Evolutionary conservation across 768 basidiomycete species (phyloP).

Genomic region (Nidula microcarpa): DNA sequence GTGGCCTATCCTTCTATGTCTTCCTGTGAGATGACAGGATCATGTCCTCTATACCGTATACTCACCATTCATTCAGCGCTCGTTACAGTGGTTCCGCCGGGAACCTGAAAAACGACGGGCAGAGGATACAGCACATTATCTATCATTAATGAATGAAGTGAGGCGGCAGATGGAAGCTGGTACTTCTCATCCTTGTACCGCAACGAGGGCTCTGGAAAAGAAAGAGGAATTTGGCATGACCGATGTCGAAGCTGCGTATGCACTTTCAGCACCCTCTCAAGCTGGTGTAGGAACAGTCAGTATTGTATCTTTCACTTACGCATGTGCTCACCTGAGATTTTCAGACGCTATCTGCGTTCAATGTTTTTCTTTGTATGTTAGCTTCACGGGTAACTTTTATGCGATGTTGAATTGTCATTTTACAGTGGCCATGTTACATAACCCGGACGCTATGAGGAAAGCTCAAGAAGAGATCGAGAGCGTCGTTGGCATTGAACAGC

Average conservation of each 20-base stretch:
- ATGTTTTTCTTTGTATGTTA: constrained; percentile 10
- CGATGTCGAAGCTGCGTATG: constrained; percentile 37
- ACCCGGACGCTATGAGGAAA: constrained; percentile 23
- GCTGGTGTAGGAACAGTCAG: constrained; percentile 25
- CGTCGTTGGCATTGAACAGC: constrained; percentile 21
- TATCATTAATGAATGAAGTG: constrained; percentile 19
- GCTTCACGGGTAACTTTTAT: neutral
- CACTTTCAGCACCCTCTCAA: constrained; percentile 22
- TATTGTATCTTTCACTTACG: neutral
- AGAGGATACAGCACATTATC: constrained; percentile 17
- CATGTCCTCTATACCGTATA: neutral
- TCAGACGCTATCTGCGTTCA: constrained; percentile 10
- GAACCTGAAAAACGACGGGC: constrained; percentile 18
- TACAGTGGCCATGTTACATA: constrained; percentile 26
- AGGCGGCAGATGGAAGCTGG: constrained; percentile 14
- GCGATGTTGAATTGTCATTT: neutral
- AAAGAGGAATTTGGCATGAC: constrained; percentile 4
- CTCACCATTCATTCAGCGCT: constrained; percentile 9
- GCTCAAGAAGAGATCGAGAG: constrained; percentile 31
- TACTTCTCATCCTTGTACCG: constrained; percentile 26
- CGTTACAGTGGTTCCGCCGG: constrained; percentile 25
- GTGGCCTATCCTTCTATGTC: constrained; percentile 9
- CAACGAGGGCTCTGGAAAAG: constrained; percentile 16
- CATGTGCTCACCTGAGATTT: neutral
- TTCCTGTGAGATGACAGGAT: constrained; percentile 4